Evolutionary conservation across 2,329 filamentous ascomycete species (phyloP).

Genomic region (Blastomyces emzantsi): DNA sequence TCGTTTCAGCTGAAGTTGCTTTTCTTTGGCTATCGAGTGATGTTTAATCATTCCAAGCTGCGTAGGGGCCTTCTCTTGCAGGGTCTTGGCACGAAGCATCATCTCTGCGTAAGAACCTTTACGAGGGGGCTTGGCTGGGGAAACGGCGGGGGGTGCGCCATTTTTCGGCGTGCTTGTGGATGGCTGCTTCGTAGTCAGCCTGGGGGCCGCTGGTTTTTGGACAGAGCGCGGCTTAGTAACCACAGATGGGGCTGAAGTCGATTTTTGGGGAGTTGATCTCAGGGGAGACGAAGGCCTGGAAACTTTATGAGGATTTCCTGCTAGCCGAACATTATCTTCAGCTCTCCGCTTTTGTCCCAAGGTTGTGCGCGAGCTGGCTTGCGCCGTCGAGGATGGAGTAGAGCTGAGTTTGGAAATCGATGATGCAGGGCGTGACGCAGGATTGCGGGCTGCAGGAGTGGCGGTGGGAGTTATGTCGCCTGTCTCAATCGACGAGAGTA

Average conservation of each 20-base stretch:
- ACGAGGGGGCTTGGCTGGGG: slow-evolving; percentile 40
- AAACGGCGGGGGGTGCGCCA: slow-evolving; percentile 13
- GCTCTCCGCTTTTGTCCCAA: slow-evolving; percentile 6
- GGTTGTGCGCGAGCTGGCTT: neutral
- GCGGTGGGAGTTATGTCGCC: slow-evolving; percentile 24
- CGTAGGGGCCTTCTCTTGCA: slow-evolving; percentile 39
- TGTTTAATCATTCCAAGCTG: slow-evolving; percentile 48
- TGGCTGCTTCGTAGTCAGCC: slow-evolving; percentile 15
- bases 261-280: slow-evolving; percentile 5
- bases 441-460: slow-evolving; percentile 15
- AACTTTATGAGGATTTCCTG: neutral
- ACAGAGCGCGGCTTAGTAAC: neutral
- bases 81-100: slow-evolving; percentile 49
- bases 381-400: neutral
- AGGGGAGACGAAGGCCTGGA: slow-evolving; percentile 7
- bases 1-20: slow-evolving; percentile 48
- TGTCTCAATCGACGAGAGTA: slow-evolving; percentile 43
- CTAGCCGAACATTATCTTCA: neutral
- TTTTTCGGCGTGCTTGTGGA: slow-evolving; percentile 9
- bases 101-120: slow-evolving; percentile 53
- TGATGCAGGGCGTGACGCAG: slow-evolving; percentile 8
- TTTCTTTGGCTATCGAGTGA: slow-evolving; percentile 46
- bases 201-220: neutral
- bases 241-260: neutral
- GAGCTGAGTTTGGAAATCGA: slow-evolving; percentile 2